These are phyloP conservation scores for Verticillium zaregamsianum DNA, from an alignment of 2,329 filamentous ascomycete species.

Conservation along the genomic window DNA sequence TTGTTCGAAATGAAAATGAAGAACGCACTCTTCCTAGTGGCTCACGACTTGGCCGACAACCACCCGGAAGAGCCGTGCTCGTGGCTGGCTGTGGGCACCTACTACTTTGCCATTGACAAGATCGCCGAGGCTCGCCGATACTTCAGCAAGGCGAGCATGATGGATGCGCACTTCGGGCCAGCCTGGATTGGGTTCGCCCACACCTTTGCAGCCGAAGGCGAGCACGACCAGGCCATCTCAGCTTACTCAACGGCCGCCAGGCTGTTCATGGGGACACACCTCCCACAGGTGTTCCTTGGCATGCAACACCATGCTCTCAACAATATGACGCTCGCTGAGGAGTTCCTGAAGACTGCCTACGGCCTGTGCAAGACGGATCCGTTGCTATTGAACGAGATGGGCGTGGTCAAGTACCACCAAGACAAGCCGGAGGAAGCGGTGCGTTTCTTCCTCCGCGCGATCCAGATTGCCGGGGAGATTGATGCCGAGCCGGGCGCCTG, in stretches of 20 bases:
- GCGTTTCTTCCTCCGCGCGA: constrained; percentile 71
- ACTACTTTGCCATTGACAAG: constrained; percentile 85
- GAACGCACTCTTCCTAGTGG: constrained; percentile 84
- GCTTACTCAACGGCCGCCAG: constrained; percentile 94
- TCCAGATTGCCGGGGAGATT: constrained; percentile 74
- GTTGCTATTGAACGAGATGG: constrained; percentile 89
- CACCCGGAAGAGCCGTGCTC: constrained; percentile 88
- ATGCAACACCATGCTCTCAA: constrained; percentile 98
- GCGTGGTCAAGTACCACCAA: constrained; percentile 93
- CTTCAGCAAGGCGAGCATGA: constrained; percentile 95
- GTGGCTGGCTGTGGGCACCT: constrained; percentile 91
- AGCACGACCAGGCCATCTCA: constrained; percentile 96
- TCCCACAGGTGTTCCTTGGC: constrained; percentile 91
- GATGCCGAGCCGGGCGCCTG: constrained; percentile 78
- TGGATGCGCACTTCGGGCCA: constrained; percentile 95
- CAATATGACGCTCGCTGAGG: constrained; percentile 88
- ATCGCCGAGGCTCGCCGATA: constrained; percentile 92
- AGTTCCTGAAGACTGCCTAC: constrained; percentile 90
- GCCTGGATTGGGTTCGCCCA: constrained; percentile 99
- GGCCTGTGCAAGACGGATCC: constrained; percentile 80
- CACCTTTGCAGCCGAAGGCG: constrained; percentile 94
- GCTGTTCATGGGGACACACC: constrained; percentile 92
- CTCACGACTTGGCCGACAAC: constrained; percentile 87
- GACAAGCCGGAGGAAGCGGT: constrained; percentile 72
- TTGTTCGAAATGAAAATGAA: constrained; percentile 83